Base-by-base conservation (phyloP, 495 filamentous ascomycete species). In the Clohesyomyces aquaticus region DNA sequence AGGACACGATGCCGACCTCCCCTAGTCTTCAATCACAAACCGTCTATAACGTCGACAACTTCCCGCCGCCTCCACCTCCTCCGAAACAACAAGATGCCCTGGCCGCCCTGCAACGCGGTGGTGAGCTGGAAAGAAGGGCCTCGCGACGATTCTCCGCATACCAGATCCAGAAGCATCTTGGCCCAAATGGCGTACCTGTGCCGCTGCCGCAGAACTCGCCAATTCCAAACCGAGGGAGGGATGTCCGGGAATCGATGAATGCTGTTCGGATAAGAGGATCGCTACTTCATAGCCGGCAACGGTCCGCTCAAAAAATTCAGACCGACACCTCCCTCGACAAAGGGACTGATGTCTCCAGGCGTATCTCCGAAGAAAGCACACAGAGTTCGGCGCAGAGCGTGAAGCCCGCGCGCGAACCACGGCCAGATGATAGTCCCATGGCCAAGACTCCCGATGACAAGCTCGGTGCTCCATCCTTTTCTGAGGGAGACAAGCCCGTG, bases 141-240 rank as follows among this genome's bases (percentile, higher is more conserved):
- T 98, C 95, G 2, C 82, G 93, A 68, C 80, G 94, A 67, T 98
- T 97, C 72, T 97, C 93, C 28, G 87, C 88, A 42, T 98, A 98
- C 76, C 95, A 98, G 68, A 93, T 98, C 48, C 90, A 90, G 22
- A 97, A 96, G 68, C 91, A 96, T 61, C 81, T 97, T 2, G 94
- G 93, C 29, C 81, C 89, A 14, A 90, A 87, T 72, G 91, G 89
- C 18, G 85, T 97, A 4, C 91, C 91, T 3, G 89, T 96, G 77
- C 79, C 96, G 8, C 91, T 93, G 32, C 75, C 81, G 10, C 92
- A 96, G 67, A 93, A 89, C 48, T 89, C 89, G 26, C 91, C 93
- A 1, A 82, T 94, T 57, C 92, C 92, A 2, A 96, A 96, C 69
- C 85, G 94, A 42, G 91, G 91, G 8, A 84, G 89, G 47, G 94